Evolutionary conservation across 345 rosid genomes (phyloP).

Genomic region (Nasturtium officinale): DNA sequence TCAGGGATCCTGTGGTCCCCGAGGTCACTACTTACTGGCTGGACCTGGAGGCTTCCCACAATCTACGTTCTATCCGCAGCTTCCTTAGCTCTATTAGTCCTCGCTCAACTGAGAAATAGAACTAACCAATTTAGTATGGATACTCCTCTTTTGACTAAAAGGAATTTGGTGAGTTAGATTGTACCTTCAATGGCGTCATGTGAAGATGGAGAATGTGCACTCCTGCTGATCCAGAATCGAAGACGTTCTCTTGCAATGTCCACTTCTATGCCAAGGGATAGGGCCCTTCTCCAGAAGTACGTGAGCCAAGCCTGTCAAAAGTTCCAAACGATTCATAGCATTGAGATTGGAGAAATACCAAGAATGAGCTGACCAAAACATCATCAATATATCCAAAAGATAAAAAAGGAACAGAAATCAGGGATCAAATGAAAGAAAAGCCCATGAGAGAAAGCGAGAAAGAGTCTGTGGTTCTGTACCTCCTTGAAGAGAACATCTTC

Average conservation of each 20-base stretch:
- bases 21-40: slow-evolving; percentile 40
- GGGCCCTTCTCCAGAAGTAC: slow-evolving; percentile 96
- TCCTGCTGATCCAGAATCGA: slow-evolving; percentile 80
- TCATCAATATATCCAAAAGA: slow-evolving; percentile 21
- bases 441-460: slow-evolving; percentile 21
- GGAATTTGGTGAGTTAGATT: slow-evolving; percentile 16
- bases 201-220: slow-evolving; percentile 78
- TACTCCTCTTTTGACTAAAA: neutral
- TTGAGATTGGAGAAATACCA: slow-evolving; percentile 12
- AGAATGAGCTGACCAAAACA: neutral
- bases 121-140: slow-evolving; percentile 11
- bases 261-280: slow-evolving; percentile 73
- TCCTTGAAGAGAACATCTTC: slow-evolving; percentile 99
- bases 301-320: slow-evolving; percentile 91
- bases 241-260: slow-evolving; percentile 78
- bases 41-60: slow-evolving; percentile 85
- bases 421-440: slow-evolving; percentile 19
- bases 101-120: slow-evolving; percentile 66
- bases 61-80: slow-evolving; percentile 75
- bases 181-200: slow-evolving; percentile 91
- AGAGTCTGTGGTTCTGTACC: slow-evolving; percentile 46
- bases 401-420: slow-evolving; percentile 8
- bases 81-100: slow-evolving; percentile 88
- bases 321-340: slow-evolving; percentile 20
- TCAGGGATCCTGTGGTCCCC: neutral